phyloP scores from a whole-genome alignment of 1,284 basidiomycete genomes.

The Cerrena zonata region DNA sequence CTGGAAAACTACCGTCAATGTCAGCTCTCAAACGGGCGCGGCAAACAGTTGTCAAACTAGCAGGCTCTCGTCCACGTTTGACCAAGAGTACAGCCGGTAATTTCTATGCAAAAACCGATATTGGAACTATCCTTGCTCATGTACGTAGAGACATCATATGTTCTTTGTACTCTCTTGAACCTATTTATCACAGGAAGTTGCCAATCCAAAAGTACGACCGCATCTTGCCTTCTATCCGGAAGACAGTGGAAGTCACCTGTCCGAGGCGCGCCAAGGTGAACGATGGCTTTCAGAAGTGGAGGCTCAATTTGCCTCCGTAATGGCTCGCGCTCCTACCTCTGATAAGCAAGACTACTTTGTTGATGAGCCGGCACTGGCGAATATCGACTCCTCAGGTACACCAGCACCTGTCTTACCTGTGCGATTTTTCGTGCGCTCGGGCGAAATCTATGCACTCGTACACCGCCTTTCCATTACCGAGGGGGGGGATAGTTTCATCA shows the following conservation, averaged over 20 bases:
- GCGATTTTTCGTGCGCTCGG: too few relatives aligned
- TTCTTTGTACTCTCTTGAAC: slow-evolving; percentile 25
- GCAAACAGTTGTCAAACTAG: slow-evolving; percentile 23
- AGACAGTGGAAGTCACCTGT: slow-evolving; percentile 19
- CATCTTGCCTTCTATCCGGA: slow-evolving; percentile 28
- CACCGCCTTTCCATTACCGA: too few relatives aligned
- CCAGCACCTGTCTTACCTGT: too few relatives aligned
- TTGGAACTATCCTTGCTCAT: slow-evolving; percentile 1
- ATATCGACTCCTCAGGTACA: too few relatives aligned
- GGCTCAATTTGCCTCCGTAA: slow-evolving; percentile 21
- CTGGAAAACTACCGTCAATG: slow-evolving; percentile 27
- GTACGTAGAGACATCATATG: slow-evolving; percentile 21
- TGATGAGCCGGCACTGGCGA: slow-evolving; percentile 24
- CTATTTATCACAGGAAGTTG: slow-evolving; percentile 25
- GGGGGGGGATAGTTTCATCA: too few relatives aligned
- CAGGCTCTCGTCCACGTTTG: slow-evolving; percentile 25
- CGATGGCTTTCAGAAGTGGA: slow-evolving; percentile 25
- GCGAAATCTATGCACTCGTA: too few relatives aligned
- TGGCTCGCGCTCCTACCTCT: slow-evolving; percentile 20
- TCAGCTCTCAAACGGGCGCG: slow-evolving; percentile 23
- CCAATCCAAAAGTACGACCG: slow-evolving; percentile 21
- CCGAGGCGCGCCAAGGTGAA: slow-evolving; percentile 22
- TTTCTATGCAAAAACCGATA: slow-evolving; percentile 23
- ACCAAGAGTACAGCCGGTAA: slow-evolving; percentile 32
- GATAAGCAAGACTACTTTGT: slow-evolving; percentile 31